Conservation (phyloP, 805 yeast species). For the Pichia nanzhaoensis region DNA sequence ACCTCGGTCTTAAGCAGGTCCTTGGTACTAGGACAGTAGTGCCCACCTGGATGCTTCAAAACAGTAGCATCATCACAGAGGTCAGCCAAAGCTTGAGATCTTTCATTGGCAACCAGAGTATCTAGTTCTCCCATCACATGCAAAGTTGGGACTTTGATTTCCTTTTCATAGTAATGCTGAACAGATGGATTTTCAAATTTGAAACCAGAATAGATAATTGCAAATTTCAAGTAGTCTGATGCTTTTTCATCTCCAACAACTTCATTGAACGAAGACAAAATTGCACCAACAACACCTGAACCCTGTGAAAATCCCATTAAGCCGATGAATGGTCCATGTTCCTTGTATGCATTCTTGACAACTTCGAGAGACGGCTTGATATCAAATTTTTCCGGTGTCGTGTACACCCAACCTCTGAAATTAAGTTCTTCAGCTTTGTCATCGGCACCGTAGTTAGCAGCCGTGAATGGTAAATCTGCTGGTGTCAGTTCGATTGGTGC, state of each 20-base stretch:
- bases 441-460: conserved; percentile 39
- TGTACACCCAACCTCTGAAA: conserved; percentile 69
- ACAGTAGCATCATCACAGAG: conserved; percentile 43
- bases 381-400: conserved; percentile 30
- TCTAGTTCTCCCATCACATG: conserved; percentile 85
- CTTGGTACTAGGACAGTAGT: conserved; percentile 88
- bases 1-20: conserved; percentile 28
- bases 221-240: conserved; percentile 50
- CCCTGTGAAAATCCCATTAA: conserved; percentile 92
- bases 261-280: conserved; percentile 52
- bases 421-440: conserved; percentile 32
- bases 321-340: conserved; percentile 82
- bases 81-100: conserved; percentile 56
- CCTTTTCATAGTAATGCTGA: conserved; percentile 26
- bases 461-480: conserved; percentile 67
- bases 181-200: conserved; percentile 25
- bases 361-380: conserved; percentile 41
- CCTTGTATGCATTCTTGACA: conserved; percentile 40
- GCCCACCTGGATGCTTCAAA: conserved; percentile 91
- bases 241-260: conserved; percentile 43
- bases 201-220: conserved; percentile 66
- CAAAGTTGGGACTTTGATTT: conserved; percentile 37
- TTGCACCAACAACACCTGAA: conserved; percentile 74
- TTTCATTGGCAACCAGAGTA: conserved; percentile 70
- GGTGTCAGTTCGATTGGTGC: conserved; percentile 65